A percentile compares a stretch with the other conserved stretches of the same genome.
Evolutionary conservation across 1,284 basidiomycete genomes (phyloP).

Genomic region (Cryptococcus jaspeensis): DNA sequence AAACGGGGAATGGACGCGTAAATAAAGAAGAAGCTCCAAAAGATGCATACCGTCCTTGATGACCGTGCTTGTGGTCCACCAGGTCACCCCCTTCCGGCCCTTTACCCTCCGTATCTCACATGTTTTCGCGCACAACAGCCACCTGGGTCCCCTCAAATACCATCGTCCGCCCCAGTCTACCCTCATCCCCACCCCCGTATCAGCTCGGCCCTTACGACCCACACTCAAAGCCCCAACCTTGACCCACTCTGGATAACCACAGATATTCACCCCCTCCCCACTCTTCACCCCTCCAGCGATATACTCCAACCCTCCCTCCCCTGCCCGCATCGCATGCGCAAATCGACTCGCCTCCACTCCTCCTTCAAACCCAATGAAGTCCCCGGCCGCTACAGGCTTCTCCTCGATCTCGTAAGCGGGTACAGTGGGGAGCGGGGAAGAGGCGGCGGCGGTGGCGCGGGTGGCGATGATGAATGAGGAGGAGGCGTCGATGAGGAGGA

Average conservation of each 20-base stretch:
- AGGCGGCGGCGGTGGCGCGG: neutral
- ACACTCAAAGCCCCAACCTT: neutral
- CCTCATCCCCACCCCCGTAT: no score
- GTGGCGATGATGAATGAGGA: neutral
- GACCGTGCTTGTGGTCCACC: no score
- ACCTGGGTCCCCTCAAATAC: neutral
- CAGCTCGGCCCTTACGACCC: no score
- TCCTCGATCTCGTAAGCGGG: conserved; percentile 8
- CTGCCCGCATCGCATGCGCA: conserved; percentile 24
- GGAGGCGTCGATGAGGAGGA: conserved; percentile 18
- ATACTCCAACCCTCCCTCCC: conserved; percentile 24
- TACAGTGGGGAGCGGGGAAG: neutral
- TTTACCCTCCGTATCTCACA: no score
- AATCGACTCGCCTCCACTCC: conserved; percentile 11
- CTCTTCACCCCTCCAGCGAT: conserved; percentile 24
- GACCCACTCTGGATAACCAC: conserved; percentile 30
- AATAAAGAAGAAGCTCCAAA: no score
- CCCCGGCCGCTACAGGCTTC: conserved; percentile 13
- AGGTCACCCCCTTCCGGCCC: no score
- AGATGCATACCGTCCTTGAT: no score
- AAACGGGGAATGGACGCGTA: no score
- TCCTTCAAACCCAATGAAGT: conserved; percentile 28
- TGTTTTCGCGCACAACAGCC: no score
- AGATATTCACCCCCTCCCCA: conserved; percentile 16
- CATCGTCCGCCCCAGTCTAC: neutral